phyloP scores from a whole-genome alignment of 2,329 filamentous ascomycete genomes.

The Colletotrichum abscissum region DNA sequence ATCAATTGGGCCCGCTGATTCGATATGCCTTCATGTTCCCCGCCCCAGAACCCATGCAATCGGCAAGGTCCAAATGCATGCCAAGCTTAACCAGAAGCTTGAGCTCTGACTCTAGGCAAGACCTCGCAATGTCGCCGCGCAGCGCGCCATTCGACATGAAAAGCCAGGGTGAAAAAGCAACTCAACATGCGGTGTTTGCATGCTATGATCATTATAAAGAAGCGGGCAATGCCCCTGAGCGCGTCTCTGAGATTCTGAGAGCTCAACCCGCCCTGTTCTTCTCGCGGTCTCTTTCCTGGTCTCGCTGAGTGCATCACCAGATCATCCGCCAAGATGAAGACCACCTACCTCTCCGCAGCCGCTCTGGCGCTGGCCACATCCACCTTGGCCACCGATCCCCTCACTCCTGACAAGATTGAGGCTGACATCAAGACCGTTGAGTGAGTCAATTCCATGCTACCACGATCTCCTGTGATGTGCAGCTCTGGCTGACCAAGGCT shows the following conservation, averaged over 20 bases:
- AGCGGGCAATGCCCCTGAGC: background rate
- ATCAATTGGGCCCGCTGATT: conserved; percentile 16
- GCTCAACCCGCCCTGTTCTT: conserved; percentile 8
- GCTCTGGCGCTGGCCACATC: conserved; percentile 27
- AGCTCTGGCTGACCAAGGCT: background rate
- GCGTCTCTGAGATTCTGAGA: background rate
- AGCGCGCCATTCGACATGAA: background rate
- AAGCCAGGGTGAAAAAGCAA: background rate
- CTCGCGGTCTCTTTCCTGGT: conserved; percentile 14
- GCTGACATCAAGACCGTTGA: conserved; percentile 50
- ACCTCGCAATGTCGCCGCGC: background rate
- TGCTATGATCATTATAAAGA: conserved; percentile 4
- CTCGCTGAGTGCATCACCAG: background rate
- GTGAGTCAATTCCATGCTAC: conserved; percentile 40
- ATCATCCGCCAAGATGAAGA: conserved; percentile 29
- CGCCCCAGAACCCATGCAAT: background rate
- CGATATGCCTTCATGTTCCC: conserved; percentile 4
- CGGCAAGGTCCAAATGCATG: conserved; percentile 4
- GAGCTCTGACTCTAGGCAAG: conserved; percentile 8
- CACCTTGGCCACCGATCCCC: conserved; percentile 39
- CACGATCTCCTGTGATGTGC: background rate
- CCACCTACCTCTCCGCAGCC: conserved; percentile 16
- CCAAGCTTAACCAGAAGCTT: conserved; percentile 24
- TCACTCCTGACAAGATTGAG: conserved; percentile 52
- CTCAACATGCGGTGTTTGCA: background rate